A percentile compares a stretch with the other conserved stretches of the same genome.
Evolutionary conservation across 2,329 filamentous ascomycete species (phyloP).

Genomic region (Sporothrix brunneoviolacea): DNA sequence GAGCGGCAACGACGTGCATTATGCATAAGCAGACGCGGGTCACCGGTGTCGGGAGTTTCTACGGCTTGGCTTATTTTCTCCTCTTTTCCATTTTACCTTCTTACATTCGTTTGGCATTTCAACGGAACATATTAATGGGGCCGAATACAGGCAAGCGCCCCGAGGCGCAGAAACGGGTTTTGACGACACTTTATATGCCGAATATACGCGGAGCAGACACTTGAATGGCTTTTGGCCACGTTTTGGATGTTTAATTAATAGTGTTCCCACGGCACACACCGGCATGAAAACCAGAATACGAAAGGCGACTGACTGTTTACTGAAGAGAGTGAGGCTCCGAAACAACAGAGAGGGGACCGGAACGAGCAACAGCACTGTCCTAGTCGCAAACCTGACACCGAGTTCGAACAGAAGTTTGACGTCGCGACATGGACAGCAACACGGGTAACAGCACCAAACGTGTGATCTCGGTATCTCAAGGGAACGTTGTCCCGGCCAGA

Average conservation of each 20-base stretch:
- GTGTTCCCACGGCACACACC: not conserved
- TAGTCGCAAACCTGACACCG: no score
- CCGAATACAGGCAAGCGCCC: constrained; percentile 3
- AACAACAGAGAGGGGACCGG: not conserved
- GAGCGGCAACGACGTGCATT: not conserved
- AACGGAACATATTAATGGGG: constrained; percentile 4
- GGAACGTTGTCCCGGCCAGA: no score
- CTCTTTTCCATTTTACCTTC: constrained; percentile 5
- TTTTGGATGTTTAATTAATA: not conserved
- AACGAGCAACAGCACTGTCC: not conserved
- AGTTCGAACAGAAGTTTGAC: no score
- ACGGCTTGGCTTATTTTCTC: constrained; percentile 4
- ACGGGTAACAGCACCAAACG: no score
- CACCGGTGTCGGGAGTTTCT: constrained; percentile 11
- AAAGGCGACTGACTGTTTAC: not conserved
- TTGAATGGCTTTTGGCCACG: not conserved
- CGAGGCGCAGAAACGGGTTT: constrained; percentile 3
- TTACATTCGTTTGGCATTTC: constrained; percentile 12
- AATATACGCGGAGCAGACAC: not conserved
- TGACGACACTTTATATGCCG: not conserved
- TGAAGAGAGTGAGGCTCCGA: not conserved
- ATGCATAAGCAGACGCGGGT: not conserved
- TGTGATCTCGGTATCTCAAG: no score
- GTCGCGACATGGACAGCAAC: no score
- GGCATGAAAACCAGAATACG: not conserved